Evolutionary conservation across 164 flowering plant genomes (phyloP), one percentile per base, ranked within the genome.

Genomic region (Vitis amurensis): DNA sequence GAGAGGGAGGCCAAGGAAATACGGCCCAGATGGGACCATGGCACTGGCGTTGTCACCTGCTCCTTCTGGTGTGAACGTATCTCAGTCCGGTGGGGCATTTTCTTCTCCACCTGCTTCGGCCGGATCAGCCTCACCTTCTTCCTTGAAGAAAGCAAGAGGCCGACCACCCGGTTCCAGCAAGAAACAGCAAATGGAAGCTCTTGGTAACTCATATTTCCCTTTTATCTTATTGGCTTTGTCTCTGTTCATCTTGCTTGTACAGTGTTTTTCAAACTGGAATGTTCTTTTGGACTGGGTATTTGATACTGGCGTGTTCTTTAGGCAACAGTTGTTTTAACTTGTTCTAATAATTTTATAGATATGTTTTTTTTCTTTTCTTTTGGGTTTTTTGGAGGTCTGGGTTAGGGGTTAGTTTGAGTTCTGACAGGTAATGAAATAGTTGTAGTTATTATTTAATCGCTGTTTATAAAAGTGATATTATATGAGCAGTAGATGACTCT

Each of bases 1-100:
- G 83, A 85, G 98, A 73, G 98, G 94, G 14, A 81, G 94, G 77
- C 96, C 94, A 8, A 83, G 92, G 71, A 89, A 91, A 73, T 91
- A 89, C n/a, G 93, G 93, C n/a, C 93, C 91, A 0, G 98, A 89
- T 66, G 87, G 92, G 55, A 55, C 86, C 65, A 81, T 87, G 86
- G 74, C 83, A 2, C 53, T 87, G n/a, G 81, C 78, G 23, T 62
- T 83, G 50, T 37, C 79, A 0, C 74, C 87, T 53, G 13, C 77
- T 5, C 67, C 85, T 11, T 65, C 77, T 2, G 59, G 77, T 11
- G 31, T 73, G 13, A 27, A 69, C 11, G 53, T 30, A 8, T 13
- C 71, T 23, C 74, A 62, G 57, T 29, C 79, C 9, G 78, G 76
- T 9, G 79, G 50, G 4, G 70, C 50, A 10, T 77, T 69, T 13